Percentiles rank a stretch among this genome's conserved stretches.
Evolutionary conservation across 139 green algal genomes (phyloP).

Genomic region (Chlorella sorokiniana): DNA sequence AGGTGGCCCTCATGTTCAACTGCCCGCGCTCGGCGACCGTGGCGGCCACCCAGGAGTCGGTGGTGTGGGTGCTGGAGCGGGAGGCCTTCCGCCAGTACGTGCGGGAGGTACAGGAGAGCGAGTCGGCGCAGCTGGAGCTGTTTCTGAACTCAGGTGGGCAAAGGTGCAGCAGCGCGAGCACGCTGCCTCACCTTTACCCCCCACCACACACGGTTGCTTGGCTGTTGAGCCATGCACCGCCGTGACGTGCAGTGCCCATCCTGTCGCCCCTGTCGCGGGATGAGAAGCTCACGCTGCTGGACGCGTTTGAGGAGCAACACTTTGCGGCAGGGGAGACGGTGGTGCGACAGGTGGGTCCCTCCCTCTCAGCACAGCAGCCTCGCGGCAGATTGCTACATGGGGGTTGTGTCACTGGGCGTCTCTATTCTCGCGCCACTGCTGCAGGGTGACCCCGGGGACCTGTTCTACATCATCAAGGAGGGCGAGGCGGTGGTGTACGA

Average conservation of each 20-base stretch:
- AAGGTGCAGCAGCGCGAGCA: neutral
- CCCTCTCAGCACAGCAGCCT: too few species aligned
- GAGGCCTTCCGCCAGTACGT: slow-evolving; percentile 83
- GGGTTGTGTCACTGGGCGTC: too few species aligned
- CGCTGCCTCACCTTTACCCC: neutral
- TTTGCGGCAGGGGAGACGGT: slow-evolving; percentile 44
- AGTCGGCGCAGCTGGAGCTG: slow-evolving; percentile 81
- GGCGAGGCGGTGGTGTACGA: slow-evolving; percentile 90
- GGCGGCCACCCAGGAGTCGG: slow-evolving; percentile 80
- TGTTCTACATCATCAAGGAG: slow-evolving; percentile 96
- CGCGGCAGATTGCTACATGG: too few species aligned
- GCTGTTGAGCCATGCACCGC: too few species aligned
- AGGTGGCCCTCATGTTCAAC: slow-evolving; percentile 93
- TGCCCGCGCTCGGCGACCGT: slow-evolving; percentile 85
- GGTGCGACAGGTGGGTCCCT: slow-evolving; percentile 50
- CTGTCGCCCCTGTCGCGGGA: slow-evolving; percentile 76
- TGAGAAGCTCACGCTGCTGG: slow-evolving; percentile 81
- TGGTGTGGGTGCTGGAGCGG: slow-evolving; percentile 92
- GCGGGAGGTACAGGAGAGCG: slow-evolving; percentile 66
- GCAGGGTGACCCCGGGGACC: slow-evolving; percentile 82
- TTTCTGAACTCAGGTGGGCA: slow-evolving; percentile 81
- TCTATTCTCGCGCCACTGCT: too few species aligned
- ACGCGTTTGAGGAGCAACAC: slow-evolving; percentile 75
- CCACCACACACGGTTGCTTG: neutral
- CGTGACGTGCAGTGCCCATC: slow-evolving; percentile 76